Base-by-base conservation (phyloP, 2,329 filamentous ascomycete genomes). In the Ceratocystis alfenasii region DNA sequence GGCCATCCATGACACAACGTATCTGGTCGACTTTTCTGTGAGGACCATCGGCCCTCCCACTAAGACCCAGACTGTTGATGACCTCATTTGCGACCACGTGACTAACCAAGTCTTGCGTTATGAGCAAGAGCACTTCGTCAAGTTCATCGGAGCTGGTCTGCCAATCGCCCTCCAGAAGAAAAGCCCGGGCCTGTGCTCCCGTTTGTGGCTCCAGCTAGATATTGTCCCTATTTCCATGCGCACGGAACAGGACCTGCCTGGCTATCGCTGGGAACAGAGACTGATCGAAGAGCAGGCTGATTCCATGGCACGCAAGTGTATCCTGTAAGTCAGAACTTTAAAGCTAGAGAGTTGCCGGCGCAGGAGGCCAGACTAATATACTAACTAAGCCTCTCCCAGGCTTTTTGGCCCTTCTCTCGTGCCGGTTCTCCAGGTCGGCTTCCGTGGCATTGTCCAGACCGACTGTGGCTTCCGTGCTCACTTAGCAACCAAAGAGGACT, bases 221-320 rank as follows among this genome's bases (percentile, higher is more conserved):
- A 84, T 92, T 66, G 82, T 93, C 2, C 87, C 88, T 1, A 78
- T 93, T 50, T 81, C 87, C 2, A 79, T 90, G 68, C 77, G 75
- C 8, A 78, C 78, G 4, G 78, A 79, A 65, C 74, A 78, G 12
- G 75, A 78, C 53, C 71, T 74, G 68, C 76, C 77, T 70, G 74
- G 74, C 61, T 75, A 73, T 70, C 78, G 80, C 68, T 83, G 81
- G 79, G 77, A 80, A 59, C 74, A 76, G 44, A 83, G 84, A 72
- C 76, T 80, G n/a, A 80, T 91, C 3, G 89, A 92, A 70, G 89
- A 94, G 73, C 86, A 91, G 73, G 88, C 89, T 1, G 89, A 93
- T 72, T 88, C 87, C 0, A 88, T 92, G 82, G 87, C 86, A 1
- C 81, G 89, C 68, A 92, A 91, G 77, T 90, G 87, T 73, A 81